Percentiles rank a stretch among this genome's conserved stretches.
phyloP scores from a whole-genome alignment of 116 monocot genomes.

The Trichopus zeylanicus region DNA sequence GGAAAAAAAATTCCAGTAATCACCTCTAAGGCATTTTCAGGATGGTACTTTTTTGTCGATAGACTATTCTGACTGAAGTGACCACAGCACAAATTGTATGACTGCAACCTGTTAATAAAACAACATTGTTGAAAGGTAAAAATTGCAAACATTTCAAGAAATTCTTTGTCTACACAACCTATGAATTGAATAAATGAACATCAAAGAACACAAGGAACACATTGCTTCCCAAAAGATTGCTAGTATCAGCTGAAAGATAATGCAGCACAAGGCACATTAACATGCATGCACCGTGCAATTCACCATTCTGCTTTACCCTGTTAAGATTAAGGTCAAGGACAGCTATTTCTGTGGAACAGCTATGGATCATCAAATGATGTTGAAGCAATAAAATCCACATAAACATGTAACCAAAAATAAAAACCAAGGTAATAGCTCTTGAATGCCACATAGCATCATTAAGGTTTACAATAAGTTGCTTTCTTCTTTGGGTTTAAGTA shows the following conservation, averaged over 20 bases:
- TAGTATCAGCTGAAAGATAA: neutral
- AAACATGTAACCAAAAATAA: too few species aligned
- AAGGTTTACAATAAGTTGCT: too few species aligned
- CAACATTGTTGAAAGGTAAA: neutral
- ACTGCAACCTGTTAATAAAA: conserved; percentile 13
- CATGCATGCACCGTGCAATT: too few species aligned
- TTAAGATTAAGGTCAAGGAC: too few species aligned
- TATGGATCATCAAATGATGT: too few species aligned
- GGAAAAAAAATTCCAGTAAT: neutral
- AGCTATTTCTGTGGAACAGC: too few species aligned
- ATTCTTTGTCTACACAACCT: neutral
- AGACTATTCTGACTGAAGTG: conserved; percentile 34
- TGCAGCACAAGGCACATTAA: neutral
- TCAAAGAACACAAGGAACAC: neutral
- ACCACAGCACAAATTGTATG: conserved; percentile 18
- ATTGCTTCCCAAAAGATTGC: too few species aligned
- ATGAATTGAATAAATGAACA: neutral
- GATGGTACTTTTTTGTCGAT: conserved; percentile 87
- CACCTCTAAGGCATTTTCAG: conserved; percentile 75
- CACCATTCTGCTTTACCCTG: too few species aligned
- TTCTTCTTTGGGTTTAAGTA: too few species aligned
- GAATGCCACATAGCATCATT: too few species aligned
- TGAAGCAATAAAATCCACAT: too few species aligned
- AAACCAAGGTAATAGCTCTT: too few species aligned
- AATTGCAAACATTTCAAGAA: neutral